Percentiles rank a stretch among this genome's conserved stretches.
phyloP scores from a whole-genome alignment of 2,329 filamentous ascomycete genomes.

The Celoporthe dispersa region DNA sequence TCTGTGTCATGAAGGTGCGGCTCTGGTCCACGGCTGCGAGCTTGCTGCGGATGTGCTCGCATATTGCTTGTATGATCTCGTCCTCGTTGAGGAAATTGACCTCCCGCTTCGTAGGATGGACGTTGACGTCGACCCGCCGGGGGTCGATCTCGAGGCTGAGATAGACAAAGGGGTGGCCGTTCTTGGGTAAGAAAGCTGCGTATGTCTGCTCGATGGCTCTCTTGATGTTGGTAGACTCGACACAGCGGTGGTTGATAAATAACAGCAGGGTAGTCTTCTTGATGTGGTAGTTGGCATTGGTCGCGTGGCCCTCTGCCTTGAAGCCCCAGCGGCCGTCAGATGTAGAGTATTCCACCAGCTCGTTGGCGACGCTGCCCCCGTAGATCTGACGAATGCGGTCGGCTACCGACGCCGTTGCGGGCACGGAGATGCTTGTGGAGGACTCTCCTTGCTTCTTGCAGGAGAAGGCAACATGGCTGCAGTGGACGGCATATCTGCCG shows the following conservation, averaged over 20 bases:
- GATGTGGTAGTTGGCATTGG: conserved; percentile 92
- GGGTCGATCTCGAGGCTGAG: conserved; percentile 92
- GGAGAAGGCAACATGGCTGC: conserved; percentile 86
- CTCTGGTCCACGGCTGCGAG: conserved; percentile 90
- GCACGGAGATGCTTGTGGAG: conserved; percentile 79
- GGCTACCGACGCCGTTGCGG: conserved; percentile 69
- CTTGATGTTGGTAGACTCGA: conserved; percentile 86
- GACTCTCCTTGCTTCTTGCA: conserved; percentile 96
- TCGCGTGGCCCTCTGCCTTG: conserved; percentile 78
- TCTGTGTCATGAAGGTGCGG: conserved; percentile 93
- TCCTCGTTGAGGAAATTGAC: conserved; percentile 98
- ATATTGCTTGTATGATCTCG: conserved; percentile 88
- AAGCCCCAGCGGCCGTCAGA: conserved; percentile 82
- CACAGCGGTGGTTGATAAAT: conserved; percentile 95
- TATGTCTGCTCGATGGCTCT: conserved; percentile 93
- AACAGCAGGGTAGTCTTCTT: conserved; percentile 87
- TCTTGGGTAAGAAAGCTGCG: conserved; percentile 84
- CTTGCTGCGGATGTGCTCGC: conserved; percentile 75
- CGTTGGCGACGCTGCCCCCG: conserved; percentile 81
- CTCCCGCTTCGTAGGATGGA: conserved; percentile 95
- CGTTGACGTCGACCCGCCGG: conserved; percentile 90
- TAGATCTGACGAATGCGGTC: conserved; percentile 93
- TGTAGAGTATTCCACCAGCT: conserved; percentile 77
- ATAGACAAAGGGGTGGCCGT: conserved; percentile 92
- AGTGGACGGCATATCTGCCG: conserved; percentile 91